phyloP scores from a whole-genome alignment of 345 rosid species.

The Pseudoturritis turrita region DNA sequence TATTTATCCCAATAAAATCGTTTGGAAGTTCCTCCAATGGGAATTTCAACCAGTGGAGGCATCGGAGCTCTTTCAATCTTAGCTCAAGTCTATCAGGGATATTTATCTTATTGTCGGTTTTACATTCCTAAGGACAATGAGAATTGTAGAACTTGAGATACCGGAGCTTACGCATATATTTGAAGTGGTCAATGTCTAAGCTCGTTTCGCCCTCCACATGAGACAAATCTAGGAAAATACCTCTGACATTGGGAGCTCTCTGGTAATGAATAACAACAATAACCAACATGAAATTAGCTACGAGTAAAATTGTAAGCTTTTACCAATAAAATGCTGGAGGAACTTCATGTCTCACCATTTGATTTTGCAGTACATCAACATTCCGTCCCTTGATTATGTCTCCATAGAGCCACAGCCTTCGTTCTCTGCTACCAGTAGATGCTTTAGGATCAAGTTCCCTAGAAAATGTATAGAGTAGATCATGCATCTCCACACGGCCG shows the following conservation, averaged over 20 bases:
- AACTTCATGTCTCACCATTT: too few relatives aligned
- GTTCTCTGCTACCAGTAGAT: not conserved
- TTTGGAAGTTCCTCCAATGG: too few relatives aligned
- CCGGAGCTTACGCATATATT: not conserved
- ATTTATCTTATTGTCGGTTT: not conserved
- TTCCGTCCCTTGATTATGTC: not conserved
- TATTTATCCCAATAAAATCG: too few relatives aligned
- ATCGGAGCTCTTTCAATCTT: not conserved
- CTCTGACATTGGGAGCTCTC: not conserved
- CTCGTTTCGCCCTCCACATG: not conserved
- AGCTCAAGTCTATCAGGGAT: not conserved
- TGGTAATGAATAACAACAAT: not conserved
- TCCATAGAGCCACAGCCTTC: not conserved
- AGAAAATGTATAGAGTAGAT: not conserved
- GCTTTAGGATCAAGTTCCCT: not conserved
- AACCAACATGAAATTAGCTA: not conserved
- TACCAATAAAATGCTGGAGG: too few relatives aligned
- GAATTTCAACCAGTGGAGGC: too few relatives aligned
- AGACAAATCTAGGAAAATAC: not conserved
- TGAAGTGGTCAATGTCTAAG: not conserved
- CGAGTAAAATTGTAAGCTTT: not conserved
- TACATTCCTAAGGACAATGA: too few relatives aligned
- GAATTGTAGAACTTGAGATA: not conserved
- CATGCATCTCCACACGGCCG: too few relatives aligned
- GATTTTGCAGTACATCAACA: not conserved